Conservation (phyloP, 768 basidiomycete genomes). For the Tephrocybe sp. region DNA sequence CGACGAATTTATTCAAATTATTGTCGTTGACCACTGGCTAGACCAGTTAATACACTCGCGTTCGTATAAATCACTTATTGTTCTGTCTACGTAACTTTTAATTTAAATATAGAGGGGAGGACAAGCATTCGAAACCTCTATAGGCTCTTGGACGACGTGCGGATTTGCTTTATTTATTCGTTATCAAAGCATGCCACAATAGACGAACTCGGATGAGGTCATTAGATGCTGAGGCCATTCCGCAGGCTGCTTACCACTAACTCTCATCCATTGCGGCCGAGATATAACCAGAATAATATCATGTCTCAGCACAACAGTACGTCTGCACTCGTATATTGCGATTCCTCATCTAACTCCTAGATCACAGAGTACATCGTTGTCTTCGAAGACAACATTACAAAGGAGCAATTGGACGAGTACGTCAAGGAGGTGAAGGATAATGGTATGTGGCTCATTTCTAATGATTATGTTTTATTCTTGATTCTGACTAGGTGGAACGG, state of each 20-base stretch:
- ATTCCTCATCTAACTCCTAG: neutral
- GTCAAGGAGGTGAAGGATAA: constrained; percentile 34
- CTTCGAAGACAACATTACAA: constrained; percentile 47
- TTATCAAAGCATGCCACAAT: constrained; percentile 5
- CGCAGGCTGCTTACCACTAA: constrained; percentile 8
- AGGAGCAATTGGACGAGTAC: constrained; percentile 42
- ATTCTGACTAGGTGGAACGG: constrained; percentile 38
- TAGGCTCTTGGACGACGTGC: too few species aligned
- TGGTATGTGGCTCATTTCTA: constrained; percentile 26
- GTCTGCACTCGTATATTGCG: neutral
- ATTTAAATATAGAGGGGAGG: too few species aligned
- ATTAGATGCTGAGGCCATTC: constrained; percentile 1
- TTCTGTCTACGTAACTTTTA: too few species aligned
- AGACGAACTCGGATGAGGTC: constrained; percentile 4
- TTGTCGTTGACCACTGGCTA: too few species aligned
- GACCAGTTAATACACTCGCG: too few species aligned
- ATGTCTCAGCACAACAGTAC: constrained; percentile 8
- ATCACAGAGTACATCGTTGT: constrained; percentile 52
- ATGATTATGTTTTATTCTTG: neutral
- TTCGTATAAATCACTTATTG: too few species aligned
- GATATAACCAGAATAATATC: neutral
- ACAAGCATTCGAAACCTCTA: too few species aligned
- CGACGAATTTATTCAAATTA: too few species aligned
- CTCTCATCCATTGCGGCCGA: constrained; percentile 10
- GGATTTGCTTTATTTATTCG: neutral